Conservation (phyloP, 345 rosid genomes). For the Gossypium arboreum region DNA sequence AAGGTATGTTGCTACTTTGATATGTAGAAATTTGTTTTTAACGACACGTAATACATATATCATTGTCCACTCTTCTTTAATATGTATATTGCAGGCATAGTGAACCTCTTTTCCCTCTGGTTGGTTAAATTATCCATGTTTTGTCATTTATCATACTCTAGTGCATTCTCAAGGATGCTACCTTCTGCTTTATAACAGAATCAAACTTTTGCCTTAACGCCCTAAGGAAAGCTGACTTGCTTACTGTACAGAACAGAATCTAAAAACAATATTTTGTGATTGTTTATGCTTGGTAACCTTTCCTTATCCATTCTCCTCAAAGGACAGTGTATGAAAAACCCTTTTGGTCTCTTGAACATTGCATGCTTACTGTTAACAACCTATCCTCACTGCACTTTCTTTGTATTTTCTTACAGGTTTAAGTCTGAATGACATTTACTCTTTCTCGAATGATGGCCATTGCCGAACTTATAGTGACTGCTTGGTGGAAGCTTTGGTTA, state of each 20-base stretch:
- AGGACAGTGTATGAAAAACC: constrained; percentile 5
- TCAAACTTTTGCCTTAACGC: background rate
- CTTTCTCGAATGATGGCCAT: constrained; percentile 19
- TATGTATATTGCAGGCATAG: background rate
- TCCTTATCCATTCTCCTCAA: background rate
- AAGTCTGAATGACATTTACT: constrained; percentile 18
- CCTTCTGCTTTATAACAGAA: background rate
- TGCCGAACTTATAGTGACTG: constrained; percentile 74
- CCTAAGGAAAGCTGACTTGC: background rate
- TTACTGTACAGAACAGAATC: background rate
- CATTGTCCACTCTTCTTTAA: background rate
- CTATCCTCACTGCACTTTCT: constrained; percentile 1
- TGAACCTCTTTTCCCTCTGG: background rate
- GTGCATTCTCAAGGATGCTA: background rate
- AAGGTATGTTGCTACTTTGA: background rate
- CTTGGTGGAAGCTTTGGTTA: constrained; percentile 69
- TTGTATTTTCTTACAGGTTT: constrained; percentile 32
- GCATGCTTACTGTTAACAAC: constrained; percentile 8
- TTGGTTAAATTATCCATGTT: background rate
- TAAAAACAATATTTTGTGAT: background rate
- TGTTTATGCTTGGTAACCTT: background rate
- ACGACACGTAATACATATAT: background rate
- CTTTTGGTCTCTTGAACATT: background rate
- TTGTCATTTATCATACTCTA: background rate
- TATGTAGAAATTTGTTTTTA: background rate